Evolutionary conservation across 768 basidiomycete species (phyloP).

Genomic region (Mycena polygramma): DNA sequence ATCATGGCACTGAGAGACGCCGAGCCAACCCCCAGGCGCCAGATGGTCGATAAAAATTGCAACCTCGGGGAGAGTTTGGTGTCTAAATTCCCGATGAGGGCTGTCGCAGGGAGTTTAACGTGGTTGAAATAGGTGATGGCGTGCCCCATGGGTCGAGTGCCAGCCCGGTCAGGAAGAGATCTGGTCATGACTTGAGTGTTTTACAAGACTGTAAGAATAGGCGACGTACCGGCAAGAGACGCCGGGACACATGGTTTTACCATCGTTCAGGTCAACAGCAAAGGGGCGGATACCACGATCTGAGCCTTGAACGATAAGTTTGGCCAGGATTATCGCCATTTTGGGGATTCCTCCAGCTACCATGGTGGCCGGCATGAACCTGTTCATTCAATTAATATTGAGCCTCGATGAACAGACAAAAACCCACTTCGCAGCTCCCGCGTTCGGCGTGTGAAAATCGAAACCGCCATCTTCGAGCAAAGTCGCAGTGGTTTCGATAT

Average conservation of each 20-base stretch:
- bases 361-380: conserved; percentile 49
- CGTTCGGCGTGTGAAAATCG: conserved; percentile 42
- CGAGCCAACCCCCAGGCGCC: conserved; percentile 47
- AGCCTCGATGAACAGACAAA: neutral
- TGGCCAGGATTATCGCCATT: conserved; percentile 47
- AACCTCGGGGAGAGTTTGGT: neutral
- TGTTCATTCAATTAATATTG: conserved; percentile 5
- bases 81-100: conserved; percentile 39
- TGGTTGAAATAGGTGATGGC: conserved; percentile 48
- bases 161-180: too few species aligned
- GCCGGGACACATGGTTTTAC: conserved; percentile 41
- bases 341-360: conserved; percentile 42
- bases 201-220: conserved; percentile 21
- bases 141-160: conserved; percentile 42
- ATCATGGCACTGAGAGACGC: conserved; percentile 40
- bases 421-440: conserved; percentile 42
- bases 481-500: conserved; percentile 45
- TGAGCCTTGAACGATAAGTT: conserved; percentile 37
- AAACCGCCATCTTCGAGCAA: conserved; percentile 40
- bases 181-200: too few species aligned
- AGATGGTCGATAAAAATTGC: conserved; percentile 43
- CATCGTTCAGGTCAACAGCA: conserved; percentile 44
- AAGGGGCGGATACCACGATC: conserved; percentile 44
- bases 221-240: conserved; percentile 41
- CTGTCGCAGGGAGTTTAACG: conserved; percentile 44